Conservation (phyloP, 371 early-diverging fungal genomes). For the Rhizopus arrhizus region DNA sequence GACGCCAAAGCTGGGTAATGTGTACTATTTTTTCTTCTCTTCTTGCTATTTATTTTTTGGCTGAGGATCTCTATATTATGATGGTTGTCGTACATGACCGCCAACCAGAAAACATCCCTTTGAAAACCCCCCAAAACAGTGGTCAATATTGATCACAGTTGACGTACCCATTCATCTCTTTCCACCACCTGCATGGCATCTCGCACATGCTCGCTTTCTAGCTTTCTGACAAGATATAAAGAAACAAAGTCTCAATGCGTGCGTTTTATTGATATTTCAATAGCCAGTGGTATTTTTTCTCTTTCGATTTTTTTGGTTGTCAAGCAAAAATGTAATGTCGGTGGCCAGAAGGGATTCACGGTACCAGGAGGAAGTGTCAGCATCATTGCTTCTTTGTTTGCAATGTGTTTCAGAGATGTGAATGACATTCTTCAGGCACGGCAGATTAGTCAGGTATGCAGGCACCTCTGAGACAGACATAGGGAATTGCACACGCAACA, state of each 20-base stretch:
- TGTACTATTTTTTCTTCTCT: neutral
- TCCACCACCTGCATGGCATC: conserved; percentile 4
- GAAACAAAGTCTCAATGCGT: conserved; percentile 7
- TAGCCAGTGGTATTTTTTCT: conserved; percentile 21
- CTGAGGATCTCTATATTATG: conserved; percentile 7
- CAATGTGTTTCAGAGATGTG: conserved; percentile 22
- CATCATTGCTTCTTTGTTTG: conserved; percentile 13
- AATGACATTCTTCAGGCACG: conserved; percentile 20
- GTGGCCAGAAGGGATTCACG: conserved; percentile 9
- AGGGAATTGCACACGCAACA: conserved; percentile 17
- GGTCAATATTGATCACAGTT: neutral
- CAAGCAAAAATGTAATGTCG: conserved; percentile 13
- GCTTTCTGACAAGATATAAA: conserved; percentile 6
- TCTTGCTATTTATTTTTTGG: conserved; percentile 7
- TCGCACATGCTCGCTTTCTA: conserved; percentile 6
- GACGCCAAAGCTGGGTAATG: neutral
- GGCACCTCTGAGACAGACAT: conserved; percentile 30
- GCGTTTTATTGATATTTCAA: conserved; percentile 7
- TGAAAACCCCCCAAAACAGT: conserved; percentile 2
- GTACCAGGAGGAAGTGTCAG: conserved; percentile 15
- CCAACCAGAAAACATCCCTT: conserved; percentile 9
- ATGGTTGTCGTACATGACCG: conserved; percentile 10
- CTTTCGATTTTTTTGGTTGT: conserved; percentile 19
- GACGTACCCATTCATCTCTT: conserved; percentile 2
- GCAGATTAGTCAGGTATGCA: conserved; percentile 25